A percentile compares a stretch with the other conserved stretches of the same genome.
These are phyloP conservation scores for Pyrenochaeta sp. DNA, from an alignment of 2,329 filamentous ascomycete species.

Conservation along the genomic window DNA sequence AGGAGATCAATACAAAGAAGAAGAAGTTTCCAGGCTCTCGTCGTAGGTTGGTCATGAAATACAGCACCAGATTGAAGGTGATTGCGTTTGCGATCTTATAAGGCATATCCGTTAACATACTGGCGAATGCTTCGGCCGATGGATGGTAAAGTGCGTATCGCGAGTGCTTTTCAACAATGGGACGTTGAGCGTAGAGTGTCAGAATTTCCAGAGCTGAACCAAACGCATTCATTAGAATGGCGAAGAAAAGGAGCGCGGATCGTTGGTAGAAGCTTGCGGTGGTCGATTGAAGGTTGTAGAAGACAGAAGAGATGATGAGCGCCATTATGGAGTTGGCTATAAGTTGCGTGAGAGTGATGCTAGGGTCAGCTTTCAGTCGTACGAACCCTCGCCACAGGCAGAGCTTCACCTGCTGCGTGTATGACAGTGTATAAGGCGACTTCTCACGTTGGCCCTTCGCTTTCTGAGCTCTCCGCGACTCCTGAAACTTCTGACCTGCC, in stretches of 20 bases:
- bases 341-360: constrained; percentile 72
- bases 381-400: constrained; percentile 84
- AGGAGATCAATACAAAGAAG: constrained; percentile 81
- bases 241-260: constrained; percentile 85
- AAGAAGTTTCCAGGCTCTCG: constrained; percentile 81
- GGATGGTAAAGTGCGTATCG: constrained; percentile 91
- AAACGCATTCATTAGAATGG: constrained; percentile 86
- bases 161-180: constrained; percentile 89
- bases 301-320: constrained; percentile 81
- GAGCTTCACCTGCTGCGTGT: constrained; percentile 75
- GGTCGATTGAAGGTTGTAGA: constrained; percentile 74
- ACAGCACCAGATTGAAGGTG: constrained; percentile 80
- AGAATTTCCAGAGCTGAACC: constrained; percentile 83
- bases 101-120: constrained; percentile 86
- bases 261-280: constrained; percentile 80
- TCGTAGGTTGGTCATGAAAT: constrained; percentile 86
- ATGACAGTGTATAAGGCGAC: constrained; percentile 86
- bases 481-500: constrained; percentile 55
- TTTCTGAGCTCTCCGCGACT: constrained; percentile 57
- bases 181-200: constrained; percentile 85
- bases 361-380: constrained; percentile 79
- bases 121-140: constrained; percentile 84
- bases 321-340: constrained; percentile 79
- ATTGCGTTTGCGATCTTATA: constrained; percentile 80
- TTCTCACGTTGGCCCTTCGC: constrained; percentile 63